Base-by-base conservation (phyloP, 2,329 filamentous ascomycete species). In the Fusarium sp. region DNA sequence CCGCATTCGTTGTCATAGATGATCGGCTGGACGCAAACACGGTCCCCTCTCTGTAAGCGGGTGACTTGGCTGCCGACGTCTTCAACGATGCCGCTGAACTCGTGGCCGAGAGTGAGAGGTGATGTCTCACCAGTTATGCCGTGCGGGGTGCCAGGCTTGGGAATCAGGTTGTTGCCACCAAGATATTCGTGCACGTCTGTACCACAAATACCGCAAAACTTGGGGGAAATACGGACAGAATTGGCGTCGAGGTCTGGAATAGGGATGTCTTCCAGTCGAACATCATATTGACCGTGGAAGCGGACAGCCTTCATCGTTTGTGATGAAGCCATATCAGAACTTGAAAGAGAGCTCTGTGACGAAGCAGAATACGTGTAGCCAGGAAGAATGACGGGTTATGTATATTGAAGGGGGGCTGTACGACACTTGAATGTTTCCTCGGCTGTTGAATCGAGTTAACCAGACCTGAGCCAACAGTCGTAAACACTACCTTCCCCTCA, bases 151-250 rank as follows among this genome's bases (percentile, higher is more conserved):
- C 54, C 54, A 9, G 56, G 56, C 2, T 59, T 59, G 13, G 56
- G 56, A 14, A 59, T 59, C 15, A 59, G 47, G 0, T 59, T 59
- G 5, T 59, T 58, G 9, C 56, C 56, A 13, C 56, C 56, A 2
- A 59, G 56, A 15, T 47, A 59, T 5, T 59, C 56, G 7, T 59
- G 56, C 2, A 59, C 56, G 1, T 59, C 56, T 5, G 56, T 59
- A 29, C 56, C 56, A 1, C 56, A 59, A 6, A 59, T 59, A 0
- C 56, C 56, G 14, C 56, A 59, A 6, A 42, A 59, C 0, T 59
- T 59, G 1, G 56, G 56, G 0, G 48, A 3, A 1, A 59, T 53
- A 4, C 56, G 54, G 9, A 59, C 54, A 0, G 54, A 53, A 4
- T 36, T 47, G 23, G 41, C 9, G 0, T 59, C 41, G 0, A 59